A percentile compares a stretch with the other conserved stretches of the same genome.
phyloP scores from a whole-genome alignment of 1,284 basidiomycete genomes.

The Anthracocystis panici-leucophaei region DNA sequence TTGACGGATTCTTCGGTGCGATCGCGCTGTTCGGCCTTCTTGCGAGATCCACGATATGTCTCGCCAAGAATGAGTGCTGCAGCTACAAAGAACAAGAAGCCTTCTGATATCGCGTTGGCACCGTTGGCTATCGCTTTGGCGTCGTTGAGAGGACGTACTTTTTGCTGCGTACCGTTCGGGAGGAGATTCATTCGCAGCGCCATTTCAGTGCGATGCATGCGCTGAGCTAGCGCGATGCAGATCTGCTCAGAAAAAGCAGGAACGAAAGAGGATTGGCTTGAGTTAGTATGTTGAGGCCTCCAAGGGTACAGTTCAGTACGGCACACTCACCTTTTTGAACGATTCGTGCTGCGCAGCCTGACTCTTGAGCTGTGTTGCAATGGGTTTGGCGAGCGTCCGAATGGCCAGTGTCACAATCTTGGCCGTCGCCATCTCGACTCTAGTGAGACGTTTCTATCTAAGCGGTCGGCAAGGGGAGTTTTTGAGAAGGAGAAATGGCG shows the following conservation, averaged over 20 bases:
- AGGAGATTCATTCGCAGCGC: constrained; percentile 61
- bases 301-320: background rate
- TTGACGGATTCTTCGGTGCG: constrained; percentile 58
- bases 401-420: constrained; percentile 66
- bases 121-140: constrained; percentile 64
- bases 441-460: background rate
- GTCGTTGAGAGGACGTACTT: constrained; percentile 68
- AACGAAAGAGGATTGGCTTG: background rate
- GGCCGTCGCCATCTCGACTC: constrained; percentile 58
- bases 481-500: background rate
- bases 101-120: constrained; percentile 66
- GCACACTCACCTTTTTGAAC: constrained; percentile 52
- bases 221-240: constrained; percentile 64
- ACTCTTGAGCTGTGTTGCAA: constrained; percentile 65
- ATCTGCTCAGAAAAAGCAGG: constrained; percentile 18
- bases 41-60: constrained; percentile 60
- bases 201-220: constrained; percentile 65
- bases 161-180: constrained; percentile 49
- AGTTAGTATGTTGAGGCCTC: background rate
- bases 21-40: constrained; percentile 61
- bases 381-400: constrained; percentile 67
- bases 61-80: constrained; percentile 66
- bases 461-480: background rate
- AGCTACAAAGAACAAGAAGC: constrained; percentile 66
- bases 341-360: constrained; percentile 65